These are phyloP conservation scores for Friedmanniomyces simplex DNA, from an alignment of 495 filamentous ascomycete species.

Conservation along the genomic window DNA sequence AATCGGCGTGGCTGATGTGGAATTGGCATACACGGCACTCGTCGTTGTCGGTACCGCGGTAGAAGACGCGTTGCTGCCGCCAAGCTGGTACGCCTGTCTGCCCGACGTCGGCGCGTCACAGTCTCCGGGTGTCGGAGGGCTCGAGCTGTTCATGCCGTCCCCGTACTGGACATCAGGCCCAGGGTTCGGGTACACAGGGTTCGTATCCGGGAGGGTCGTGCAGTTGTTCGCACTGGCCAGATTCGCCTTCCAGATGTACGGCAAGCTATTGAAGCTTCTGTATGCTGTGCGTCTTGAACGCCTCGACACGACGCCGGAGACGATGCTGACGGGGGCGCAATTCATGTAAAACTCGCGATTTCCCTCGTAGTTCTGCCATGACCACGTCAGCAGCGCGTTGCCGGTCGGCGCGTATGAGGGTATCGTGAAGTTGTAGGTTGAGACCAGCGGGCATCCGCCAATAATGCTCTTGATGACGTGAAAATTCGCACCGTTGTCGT, in stretches of 20 bases:
- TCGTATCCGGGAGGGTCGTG: conserved; percentile 41
- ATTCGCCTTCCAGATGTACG: conserved; percentile 51
- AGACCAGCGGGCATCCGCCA: conserved; percentile 47
- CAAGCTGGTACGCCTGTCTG: conserved; percentile 9
- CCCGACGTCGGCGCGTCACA: conserved; percentile 10
- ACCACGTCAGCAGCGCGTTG: conserved; percentile 53
- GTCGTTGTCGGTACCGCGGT: background rate
- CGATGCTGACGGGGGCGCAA: conserved; percentile 49
- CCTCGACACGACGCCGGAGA: conserved; percentile 14
- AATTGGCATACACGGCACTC: background rate
- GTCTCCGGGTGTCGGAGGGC: conserved; percentile 3
- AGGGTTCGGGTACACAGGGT: conserved; percentile 62
- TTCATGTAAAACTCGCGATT: conserved; percentile 65
- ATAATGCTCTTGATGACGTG: conserved; percentile 56
- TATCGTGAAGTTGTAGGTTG: conserved; percentile 51
- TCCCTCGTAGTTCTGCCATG: conserved; percentile 51
- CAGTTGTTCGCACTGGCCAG: conserved; percentile 38
- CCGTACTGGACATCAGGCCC: conserved; percentile 47
- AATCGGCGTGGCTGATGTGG: background rate
- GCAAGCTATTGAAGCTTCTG: conserved; percentile 40
- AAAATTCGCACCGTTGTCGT: conserved; percentile 52
- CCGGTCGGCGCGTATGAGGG: conserved; percentile 51
- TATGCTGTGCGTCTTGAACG: conserved; percentile 5
- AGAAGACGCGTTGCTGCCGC: background rate
- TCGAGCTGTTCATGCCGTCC: conserved; percentile 19